phyloP scores from a whole-genome alignment of 352 stramenopile genomes.

The Phytophthora constricta region DNA sequence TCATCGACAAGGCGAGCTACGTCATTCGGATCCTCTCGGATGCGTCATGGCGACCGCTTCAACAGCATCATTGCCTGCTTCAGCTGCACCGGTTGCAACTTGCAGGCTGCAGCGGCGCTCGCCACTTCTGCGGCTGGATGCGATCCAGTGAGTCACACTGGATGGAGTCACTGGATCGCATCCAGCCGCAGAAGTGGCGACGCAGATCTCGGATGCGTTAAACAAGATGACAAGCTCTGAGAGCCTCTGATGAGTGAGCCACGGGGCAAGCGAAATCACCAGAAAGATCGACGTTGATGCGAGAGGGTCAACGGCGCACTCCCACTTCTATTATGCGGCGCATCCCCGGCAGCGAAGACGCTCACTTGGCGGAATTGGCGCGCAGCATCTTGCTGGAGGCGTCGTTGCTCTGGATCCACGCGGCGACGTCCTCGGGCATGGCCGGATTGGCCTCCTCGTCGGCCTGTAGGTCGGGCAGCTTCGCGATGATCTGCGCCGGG shows the following conservation, averaged over 20 bases:
- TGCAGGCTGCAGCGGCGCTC: no score
- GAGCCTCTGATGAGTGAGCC: constrained; percentile 32
- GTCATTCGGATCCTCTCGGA: constrained; percentile 20
- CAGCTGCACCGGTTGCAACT: constrained; percentile 19
- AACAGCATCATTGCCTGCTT: constrained; percentile 3
- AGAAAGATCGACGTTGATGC: no score
- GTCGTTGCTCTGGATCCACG: constrained; percentile 82
- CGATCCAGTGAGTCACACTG: background rate
- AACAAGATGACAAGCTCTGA: no score
- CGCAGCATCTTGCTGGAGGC: constrained; percentile 77
- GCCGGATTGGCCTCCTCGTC: constrained; percentile 42
- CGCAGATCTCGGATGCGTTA: no score
- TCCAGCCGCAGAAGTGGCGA: background rate
- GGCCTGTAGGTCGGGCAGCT: constrained; percentile 43
- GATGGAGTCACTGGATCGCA: background rate
- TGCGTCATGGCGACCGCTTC: constrained; percentile 8
- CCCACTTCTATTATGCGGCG: constrained; percentile 1
- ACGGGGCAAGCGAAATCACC: no score
- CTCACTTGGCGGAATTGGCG: constrained; percentile 31
- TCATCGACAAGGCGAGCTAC: constrained; percentile 3
- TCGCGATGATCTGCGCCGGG: constrained; percentile 68
- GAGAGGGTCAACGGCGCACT: no score
- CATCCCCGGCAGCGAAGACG: constrained; percentile 1
- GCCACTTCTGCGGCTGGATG: no score
- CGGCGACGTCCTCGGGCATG: constrained; percentile 58